These are phyloP conservation scores for Cucumis sativus DNA, from an alignment of 306 rosid species.

Conservation along the genomic window Cucumber_9930_V3 NC_026658.2:23765001-23765500, in stretches of 20 bases:
- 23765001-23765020: background rate
- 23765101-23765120: too few relatives aligned
- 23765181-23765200: background rate
- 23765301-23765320: background rate
- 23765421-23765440: background rate
- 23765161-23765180: background rate
- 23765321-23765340: background rate
- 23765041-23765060: too few relatives aligned
- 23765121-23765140: background rate
- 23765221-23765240: background rate
- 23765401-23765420: background rate
- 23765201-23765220: background rate
- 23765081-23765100: too few relatives aligned
- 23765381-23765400: background rate
- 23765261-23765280: background rate
- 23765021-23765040: too few relatives aligned
- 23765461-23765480: conserved; percentile 2
- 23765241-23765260: background rate
- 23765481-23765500: background rate
- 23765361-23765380: background rate
- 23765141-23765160: background rate
- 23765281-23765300: background rate
- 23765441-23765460: background rate
- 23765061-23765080: background rate
- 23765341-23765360: background rate